Evolutionary conservation across 2,329 filamentous ascomycete genomes (phyloP), one percentile per base, ranked within the genome.

Genomic region (Cladophialophora psammophila): DNA sequence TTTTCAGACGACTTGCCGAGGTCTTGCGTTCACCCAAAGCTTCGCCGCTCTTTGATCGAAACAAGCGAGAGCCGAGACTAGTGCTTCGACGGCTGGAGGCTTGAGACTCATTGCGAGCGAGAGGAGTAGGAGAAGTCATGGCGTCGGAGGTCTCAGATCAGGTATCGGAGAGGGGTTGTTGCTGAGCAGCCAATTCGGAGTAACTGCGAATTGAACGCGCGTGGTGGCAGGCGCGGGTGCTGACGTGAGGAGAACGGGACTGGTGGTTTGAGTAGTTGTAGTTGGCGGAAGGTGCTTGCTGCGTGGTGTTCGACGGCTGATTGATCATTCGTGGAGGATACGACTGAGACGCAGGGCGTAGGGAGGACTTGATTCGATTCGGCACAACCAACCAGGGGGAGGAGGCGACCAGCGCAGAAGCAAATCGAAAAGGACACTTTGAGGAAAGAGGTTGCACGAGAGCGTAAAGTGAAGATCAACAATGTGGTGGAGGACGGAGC

Each of bases 31-130:
- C 69, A 61, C 70, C 66, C 42, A 73, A 54, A 8, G 66, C 70
- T 63, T 72, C 70, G 40, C 70, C 70, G 40, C 70, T 72, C 59
- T 72, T 72, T 60, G 70, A 69, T 52, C 70, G 68, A 63, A 72
- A 72, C 38, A 72, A 57, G n/a, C 70, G 67, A 53, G 70, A 72
- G 56, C 70, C 68, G 57, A 72, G 68, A 61, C 70, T 72, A 18
- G 70, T 62, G 48, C 70, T 72, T 62, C 70, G 64, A 26, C 66
- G 67, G 32, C 63, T 66, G 15, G 68, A 70, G 38, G 65, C 45
- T 40, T 68, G 68, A 31, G 70, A 72, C 64, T 72, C 70, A 60
- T 70, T 70, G 61, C 70, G 70, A 40, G 59, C n/a, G 52, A 72
- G 50, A 26, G 66, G 50, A 62, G 65, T 40, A 34, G 70, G 68